Conservation (phyloP, 257 asterid genomes). For the Cruciata laevipes region DNA sequence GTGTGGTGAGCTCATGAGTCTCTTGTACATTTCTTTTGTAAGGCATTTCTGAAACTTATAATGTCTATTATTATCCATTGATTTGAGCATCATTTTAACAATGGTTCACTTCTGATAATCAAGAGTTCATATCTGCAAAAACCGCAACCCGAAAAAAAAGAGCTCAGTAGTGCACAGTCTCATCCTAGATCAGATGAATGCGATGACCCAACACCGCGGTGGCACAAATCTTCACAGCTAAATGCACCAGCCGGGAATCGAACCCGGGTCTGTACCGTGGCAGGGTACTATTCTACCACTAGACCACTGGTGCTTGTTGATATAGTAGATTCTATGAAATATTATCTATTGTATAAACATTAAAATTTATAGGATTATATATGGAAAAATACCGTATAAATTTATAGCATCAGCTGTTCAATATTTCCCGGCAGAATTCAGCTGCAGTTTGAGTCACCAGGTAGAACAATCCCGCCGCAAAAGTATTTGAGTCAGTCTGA, state of each 20-base stretch:
- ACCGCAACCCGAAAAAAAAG: not conserved
- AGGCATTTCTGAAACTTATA: not conserved
- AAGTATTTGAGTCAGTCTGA: not conserved
- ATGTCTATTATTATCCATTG: not conserved
- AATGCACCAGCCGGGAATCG: conserved; percentile 66
- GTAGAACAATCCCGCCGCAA: not conserved
- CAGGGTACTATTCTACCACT: conserved; percentile 58
- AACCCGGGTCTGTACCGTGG: conserved; percentile 99
- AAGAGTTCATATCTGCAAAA: too few relatives aligned
- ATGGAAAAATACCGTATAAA: too few relatives aligned
- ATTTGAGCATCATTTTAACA: not conserved
- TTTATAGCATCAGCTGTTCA: not conserved
- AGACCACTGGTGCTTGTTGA: conserved; percentile 23
- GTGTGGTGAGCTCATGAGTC: not conserved
- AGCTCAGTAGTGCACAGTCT: conserved; percentile 17
- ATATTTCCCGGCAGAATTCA: not conserved
- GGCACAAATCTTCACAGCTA: conserved; percentile 7
- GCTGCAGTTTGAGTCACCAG: not conserved
- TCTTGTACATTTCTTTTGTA: not conserved
- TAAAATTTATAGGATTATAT: too few relatives aligned
- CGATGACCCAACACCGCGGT: not conserved
- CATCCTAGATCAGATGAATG: not conserved
- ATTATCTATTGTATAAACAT: too few relatives aligned
- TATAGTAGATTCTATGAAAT: not conserved
- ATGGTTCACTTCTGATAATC: not conserved